Base-by-base conservation (phyloP, 805 yeast species). In the Candida vartiovaarae region DNA sequence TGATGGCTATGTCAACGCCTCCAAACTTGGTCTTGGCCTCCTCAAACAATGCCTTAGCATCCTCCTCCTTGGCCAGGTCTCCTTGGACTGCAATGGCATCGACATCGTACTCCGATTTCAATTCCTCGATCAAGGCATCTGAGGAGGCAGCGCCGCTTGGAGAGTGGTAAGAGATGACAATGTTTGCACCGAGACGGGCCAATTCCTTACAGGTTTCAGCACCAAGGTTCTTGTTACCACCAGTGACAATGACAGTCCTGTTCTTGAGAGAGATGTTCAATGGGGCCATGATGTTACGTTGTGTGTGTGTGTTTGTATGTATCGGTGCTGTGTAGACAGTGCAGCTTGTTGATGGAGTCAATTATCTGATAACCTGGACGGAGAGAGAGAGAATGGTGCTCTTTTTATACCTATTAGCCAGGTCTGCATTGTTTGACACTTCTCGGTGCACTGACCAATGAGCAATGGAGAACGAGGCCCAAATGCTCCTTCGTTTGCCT, bases 191-290 rank as follows among this genome's bases (percentile, higher is more conserved):
- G 32, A 68, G 64, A 33, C 64, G 62, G 6, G 84, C 85, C 35
- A 81, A 66, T 41, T 76, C 81, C 15, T 54, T 56, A 10, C 79
- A 76, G 26, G 79, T 74, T 42, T 62, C 61, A 15, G 65, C 75
- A 32, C 85, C 85, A 43, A 80, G 66, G 59, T 78, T 78, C 67
- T 78, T 79, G 51, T 72, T 74, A 32, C 82, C 84, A 39, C 84
- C 84, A 24, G 83, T 71, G 56, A 79, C 70, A 32, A 78, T 40
- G 8, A 75, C 79, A 40, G 71, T 66, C 57, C 78, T 74, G 42
- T 78, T 81, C 39, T 53, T 55, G 31, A 60, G 51, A 36, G 59
- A 52, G 48, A 59, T 55, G 26, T 53, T 43, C 47, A 54, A 36
- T 41, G 54, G 43, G 32, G 57, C 47, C 57, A 53, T 54, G 20